These are phyloP conservation scores for Paramecium primaurelia DNA, from an alignment of 73 alveolate genomes.

Conservation along the genomic window DNA sequence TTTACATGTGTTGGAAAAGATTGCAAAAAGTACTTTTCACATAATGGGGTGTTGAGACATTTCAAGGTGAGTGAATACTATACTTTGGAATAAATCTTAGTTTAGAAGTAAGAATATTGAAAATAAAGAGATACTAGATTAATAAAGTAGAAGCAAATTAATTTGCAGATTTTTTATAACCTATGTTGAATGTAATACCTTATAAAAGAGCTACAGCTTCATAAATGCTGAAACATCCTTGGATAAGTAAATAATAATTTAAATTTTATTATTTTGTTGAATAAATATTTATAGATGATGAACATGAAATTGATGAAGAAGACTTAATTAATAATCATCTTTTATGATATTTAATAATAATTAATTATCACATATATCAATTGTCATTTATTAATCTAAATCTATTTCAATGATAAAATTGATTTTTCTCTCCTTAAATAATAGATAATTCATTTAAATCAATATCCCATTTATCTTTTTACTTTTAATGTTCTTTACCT, in stretches of 20 bases:
- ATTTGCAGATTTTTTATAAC: conserved; percentile 10
- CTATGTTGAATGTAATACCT: conserved; percentile 10
- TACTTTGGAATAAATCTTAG: background rate
- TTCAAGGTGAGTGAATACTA: background rate
- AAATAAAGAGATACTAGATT: conserved; percentile 11
- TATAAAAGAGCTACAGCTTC: conserved; percentile 26
- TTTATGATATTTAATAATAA: background rate
- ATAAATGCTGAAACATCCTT: conserved; percentile 8
- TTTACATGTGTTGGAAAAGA: background rate
- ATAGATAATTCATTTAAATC: background rate
- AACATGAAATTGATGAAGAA: background rate
- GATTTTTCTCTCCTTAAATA: background rate
- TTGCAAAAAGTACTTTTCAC: background rate
- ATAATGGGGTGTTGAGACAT: background rate
- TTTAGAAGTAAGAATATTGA: conserved; percentile 14
- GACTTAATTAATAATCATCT: background rate
- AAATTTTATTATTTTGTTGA: background rate
- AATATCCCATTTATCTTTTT: background rate
- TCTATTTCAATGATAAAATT: background rate
- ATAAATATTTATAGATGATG: background rate
- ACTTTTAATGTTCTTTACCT: background rate
- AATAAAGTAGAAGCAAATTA: background rate
- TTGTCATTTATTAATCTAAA: background rate
- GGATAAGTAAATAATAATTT: background rate
- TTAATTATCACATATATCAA: background rate